Conservation (phyloP, 176 grass and related monocot genomes). For the Puccinellia tenuiflora region DNA sequence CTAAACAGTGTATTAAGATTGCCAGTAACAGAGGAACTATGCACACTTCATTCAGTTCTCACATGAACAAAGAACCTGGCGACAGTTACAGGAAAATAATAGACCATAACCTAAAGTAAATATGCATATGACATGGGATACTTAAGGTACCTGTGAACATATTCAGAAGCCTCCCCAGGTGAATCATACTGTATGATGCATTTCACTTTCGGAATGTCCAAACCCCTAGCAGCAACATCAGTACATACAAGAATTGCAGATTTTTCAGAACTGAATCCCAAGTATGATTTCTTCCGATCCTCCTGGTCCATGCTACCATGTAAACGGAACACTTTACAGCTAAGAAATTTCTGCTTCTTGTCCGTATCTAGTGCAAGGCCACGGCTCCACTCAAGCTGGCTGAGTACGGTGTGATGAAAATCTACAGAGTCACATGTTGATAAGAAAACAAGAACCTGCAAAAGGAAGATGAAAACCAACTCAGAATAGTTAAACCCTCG, state of each 20-base stretch:
- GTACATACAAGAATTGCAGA: constrained; percentile 88
- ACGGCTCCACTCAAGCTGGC: constrained; percentile 55
- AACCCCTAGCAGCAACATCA: constrained; percentile 80
- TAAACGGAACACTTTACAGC: constrained; percentile 66
- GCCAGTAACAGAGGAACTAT: not conserved
- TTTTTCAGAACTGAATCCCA: constrained; percentile 78
- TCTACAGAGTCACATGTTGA: constrained; percentile 92
- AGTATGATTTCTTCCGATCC: constrained; percentile 72
- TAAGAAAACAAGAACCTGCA: constrained; percentile 89
- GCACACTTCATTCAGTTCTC: not conserved
- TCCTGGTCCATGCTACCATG: constrained; percentile 97
- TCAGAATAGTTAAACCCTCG: constrained; percentile 17
- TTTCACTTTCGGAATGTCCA: constrained; percentile 91
- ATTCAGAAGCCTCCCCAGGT: constrained; percentile 91
- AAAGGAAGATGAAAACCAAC: constrained; percentile 22
- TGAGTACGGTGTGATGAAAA: constrained; percentile 73
- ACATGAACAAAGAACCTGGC: not conserved
- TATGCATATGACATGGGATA: not conserved
- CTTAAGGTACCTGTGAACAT: constrained; percentile 79
- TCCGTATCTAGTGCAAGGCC: constrained; percentile 36
- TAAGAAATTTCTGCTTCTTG: constrained; percentile 54
- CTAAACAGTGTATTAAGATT: not conserved
- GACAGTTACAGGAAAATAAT: not conserved
- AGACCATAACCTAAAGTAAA: constrained; percentile 9
- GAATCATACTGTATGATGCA: constrained; percentile 98